phyloP scores from a whole-genome alignment of 176 grass and related monocot genomes.

The Bolboschoenus planiculmis region DNA sequence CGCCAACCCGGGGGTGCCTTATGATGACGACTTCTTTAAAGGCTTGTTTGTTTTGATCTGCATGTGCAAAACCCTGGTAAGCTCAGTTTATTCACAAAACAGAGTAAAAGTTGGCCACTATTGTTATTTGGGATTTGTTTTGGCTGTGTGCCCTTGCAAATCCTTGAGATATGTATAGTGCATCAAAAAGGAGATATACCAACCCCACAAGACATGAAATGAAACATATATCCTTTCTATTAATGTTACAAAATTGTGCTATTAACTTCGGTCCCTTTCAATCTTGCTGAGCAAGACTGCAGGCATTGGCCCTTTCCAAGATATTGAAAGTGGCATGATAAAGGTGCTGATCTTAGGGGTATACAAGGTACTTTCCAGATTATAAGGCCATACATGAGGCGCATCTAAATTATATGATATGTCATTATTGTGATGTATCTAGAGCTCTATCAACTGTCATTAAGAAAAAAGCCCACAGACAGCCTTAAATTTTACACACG shows the following conservation, averaged over 20 bases:
- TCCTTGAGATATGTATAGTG: background rate
- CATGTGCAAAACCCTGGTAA: background rate
- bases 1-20: conserved; percentile 85
- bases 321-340: background rate
- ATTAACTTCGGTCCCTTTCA: background rate
- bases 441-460: background rate
- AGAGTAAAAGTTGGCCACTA: background rate
- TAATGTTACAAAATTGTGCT: background rate
- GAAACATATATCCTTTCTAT: background rate
- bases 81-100: background rate
- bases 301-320: background rate
- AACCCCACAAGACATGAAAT: background rate
- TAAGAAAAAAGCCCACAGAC: background rate
- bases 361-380: background rate
- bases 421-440: background rate
- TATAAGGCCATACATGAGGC: background rate
- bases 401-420: background rate
- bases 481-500: background rate
- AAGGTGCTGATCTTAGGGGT: background rate
- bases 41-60: conserved; percentile 97
- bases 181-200: background rate
- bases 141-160: background rate
- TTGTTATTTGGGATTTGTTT: background rate
- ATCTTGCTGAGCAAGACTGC: background rate
- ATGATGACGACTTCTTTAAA: conserved; percentile 99